Conservation (phyloP, 495 filamentous ascomycete genomes). For the Penicillium arizonense region DNA sequence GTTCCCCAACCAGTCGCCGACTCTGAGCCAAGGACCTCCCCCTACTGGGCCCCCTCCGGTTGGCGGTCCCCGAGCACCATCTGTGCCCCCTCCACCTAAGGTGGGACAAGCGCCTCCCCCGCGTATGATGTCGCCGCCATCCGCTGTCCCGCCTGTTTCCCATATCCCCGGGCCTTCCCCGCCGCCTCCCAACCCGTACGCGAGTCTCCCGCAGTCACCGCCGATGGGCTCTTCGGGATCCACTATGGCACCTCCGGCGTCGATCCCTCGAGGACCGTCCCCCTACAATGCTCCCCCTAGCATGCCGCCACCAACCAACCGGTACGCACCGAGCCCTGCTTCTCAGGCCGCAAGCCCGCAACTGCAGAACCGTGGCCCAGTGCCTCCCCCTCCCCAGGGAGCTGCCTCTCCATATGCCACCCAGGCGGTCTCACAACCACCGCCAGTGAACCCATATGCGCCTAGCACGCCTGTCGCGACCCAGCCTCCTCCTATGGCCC, state of each 20-base stretch:
- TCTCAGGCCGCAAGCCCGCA: conserved; percentile 48
- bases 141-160: conserved; percentile 32
- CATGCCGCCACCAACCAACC: conserved; percentile 69
- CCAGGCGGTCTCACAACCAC: conserved; percentile 34
- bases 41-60: conserved; percentile 30
- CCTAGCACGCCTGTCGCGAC: conserved; percentile 38
- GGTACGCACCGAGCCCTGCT: conserved; percentile 82
- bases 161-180: conserved; percentile 49
- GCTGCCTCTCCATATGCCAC: conserved; percentile 63
- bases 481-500: conserved; percentile 41
- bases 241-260: conserved; percentile 45
- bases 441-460: conserved; percentile 45
- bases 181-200: conserved; percentile 69
- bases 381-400: conserved; percentile 52
- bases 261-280: conserved; percentile 73
- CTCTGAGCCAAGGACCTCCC: conserved; percentile 48
- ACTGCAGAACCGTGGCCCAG: conserved; percentile 37
- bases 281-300: conserved; percentile 85
- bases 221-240: conserved; percentile 18
- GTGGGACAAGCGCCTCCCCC: conserved; percentile 47
- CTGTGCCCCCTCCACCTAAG: conserved; percentile 55
- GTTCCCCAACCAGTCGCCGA: conserved; percentile 65
- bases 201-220: conserved; percentile 47
- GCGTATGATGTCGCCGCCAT: conserved; percentile 53
- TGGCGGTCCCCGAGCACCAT: conserved; percentile 45